Base-by-base conservation (phyloP, 805 yeast genomes). In the Groenewaldozyma tartarivorans region DNA sequence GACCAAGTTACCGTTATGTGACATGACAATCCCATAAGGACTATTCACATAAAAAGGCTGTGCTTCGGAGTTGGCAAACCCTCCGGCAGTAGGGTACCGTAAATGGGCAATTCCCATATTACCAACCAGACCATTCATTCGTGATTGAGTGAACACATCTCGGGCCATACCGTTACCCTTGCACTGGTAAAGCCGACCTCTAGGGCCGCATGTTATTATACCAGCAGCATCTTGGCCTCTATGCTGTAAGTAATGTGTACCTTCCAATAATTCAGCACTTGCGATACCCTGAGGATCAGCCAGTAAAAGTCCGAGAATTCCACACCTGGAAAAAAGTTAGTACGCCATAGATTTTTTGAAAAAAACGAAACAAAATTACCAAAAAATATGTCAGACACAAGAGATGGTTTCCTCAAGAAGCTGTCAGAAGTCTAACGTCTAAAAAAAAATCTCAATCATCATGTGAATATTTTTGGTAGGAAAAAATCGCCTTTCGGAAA, bases 191-290 rank as follows among this genome's bases (percentile, higher is more conserved):
- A 92, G 74, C 45, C 98, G 74, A 49, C 97, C 98, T 47, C 90
- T 78, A 35, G 81, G 69, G 41, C 96, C 97, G 61, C 96, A 86
- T 5, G 98, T 92, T 19, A 86, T 92, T 41, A 92, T 90, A 48
- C 98, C 98, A n/a, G 96, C 96, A 7, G 98, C 98, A 61, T 92
- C 98, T 67, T 92, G 98, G 35, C 98, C 98, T 58, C 98, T 75
- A 59, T 92, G 98, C 60, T 92, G 98, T 47, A 92, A 68, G 61
- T 81, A 90, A 66, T 87, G 76, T 48, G 90, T 81, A 4, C 95
- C 96, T 60, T 92, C 98, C 42, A 86, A 79, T 35, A 92, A 69
- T 56, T 88, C 97, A 4, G 95, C 78, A 9, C 95, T 94, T 37
- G 83, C 96, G 43, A 74, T 72, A 37, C 70, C 71, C 19, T 69